These are phyloP conservation scores for Proteromonas lacertae DNA, from an alignment of 352 stramenopile genomes.

Conservation along the genomic window DNA sequence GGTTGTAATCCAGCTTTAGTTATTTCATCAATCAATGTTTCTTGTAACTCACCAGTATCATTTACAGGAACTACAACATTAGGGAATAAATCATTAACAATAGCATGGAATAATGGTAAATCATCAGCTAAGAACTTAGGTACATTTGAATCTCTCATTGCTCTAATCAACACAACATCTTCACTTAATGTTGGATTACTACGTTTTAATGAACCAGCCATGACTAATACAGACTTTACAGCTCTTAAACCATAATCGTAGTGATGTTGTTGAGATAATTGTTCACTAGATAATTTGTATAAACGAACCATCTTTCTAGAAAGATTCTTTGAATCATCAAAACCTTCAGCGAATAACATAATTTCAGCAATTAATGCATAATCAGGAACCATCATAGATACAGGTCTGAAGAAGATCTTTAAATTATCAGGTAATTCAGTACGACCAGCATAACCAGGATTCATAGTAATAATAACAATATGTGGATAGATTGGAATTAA, in stretches of 20 bases:
- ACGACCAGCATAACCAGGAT: conserved; percentile 79
- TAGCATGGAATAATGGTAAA: conserved; percentile 73
- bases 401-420: conserved; percentile 69
- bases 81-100: conserved; percentile 81
- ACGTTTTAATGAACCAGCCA: conserved; percentile 64
- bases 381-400: conserved; percentile 81
- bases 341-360: conserved; percentile 70
- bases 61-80: conserved; percentile 48
- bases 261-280: conserved; percentile 66
- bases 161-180: conserved; percentile 64
- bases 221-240: conserved; percentile 71
- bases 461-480: conserved; percentile 98
- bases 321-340: conserved; percentile 67
- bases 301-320: conserved; percentile 72
- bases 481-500: conserved; percentile 68
- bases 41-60: conserved; percentile 74
- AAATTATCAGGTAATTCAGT: conserved; percentile 92
- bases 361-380: conserved; percentile 92
- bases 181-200: conserved; percentile 64
- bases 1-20: conserved; percentile 49
- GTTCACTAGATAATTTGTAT: conserved; percentile 67
- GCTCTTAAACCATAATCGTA: conserved; percentile 81
- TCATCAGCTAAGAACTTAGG: conserved; percentile 89
- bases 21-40: conserved; percentile 36
- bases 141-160: conserved; percentile 87